A percentile compares a stretch with the other conserved stretches of the same genome.
Conservation (phyloP, 2,329 filamentous ascomycete species). For the Colletotrichum australisinense region DNA sequence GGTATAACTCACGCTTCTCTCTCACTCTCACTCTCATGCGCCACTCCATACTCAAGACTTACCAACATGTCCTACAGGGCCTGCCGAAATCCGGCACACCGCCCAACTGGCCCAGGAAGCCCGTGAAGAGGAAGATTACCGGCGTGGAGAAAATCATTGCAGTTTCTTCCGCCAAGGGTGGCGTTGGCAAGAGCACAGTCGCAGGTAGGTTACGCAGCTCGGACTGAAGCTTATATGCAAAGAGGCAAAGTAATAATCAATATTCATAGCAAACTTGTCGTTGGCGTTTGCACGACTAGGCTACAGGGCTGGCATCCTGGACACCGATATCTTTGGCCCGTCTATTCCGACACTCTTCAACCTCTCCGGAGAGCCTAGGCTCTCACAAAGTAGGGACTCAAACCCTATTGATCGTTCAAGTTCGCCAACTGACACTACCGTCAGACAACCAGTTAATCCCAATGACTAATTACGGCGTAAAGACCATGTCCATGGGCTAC, state of each 20-base stretch:
- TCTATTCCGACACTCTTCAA: conserved; percentile 92
- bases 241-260: conserved; percentile 37
- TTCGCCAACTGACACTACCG: not conserved
- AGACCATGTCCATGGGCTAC: conserved; percentile 99
- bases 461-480: conserved; percentile 92
- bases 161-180: conserved; percentile 97
- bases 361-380: conserved; percentile 80
- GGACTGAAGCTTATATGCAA: not conserved
- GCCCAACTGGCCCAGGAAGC: conserved; percentile 75
- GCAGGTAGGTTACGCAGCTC: conserved; percentile 65
- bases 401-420: not conserved
- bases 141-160: conserved; percentile 93
- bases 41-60: not conserved
- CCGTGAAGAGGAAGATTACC: conserved; percentile 82
- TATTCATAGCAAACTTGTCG: conserved; percentile 75
- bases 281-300: conserved; percentile 87
- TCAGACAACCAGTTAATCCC: conserved; percentile 85
- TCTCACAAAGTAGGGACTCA: conserved; percentile 72
- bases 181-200: conserved; percentile 97
- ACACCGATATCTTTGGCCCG: conserved; percentile 96
- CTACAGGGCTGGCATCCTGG: conserved; percentile 86
- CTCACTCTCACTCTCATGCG: not conserved
- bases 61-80: conserved; percentile 66
- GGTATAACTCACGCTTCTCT: conserved; percentile 58
- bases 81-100: conserved; percentile 79